Percentiles rank a stretch among this genome's conserved stretches.
phyloP scores from a whole-genome alignment of 2,329 filamentous ascomycete species.

The Fusarium nelsonii region DNA sequence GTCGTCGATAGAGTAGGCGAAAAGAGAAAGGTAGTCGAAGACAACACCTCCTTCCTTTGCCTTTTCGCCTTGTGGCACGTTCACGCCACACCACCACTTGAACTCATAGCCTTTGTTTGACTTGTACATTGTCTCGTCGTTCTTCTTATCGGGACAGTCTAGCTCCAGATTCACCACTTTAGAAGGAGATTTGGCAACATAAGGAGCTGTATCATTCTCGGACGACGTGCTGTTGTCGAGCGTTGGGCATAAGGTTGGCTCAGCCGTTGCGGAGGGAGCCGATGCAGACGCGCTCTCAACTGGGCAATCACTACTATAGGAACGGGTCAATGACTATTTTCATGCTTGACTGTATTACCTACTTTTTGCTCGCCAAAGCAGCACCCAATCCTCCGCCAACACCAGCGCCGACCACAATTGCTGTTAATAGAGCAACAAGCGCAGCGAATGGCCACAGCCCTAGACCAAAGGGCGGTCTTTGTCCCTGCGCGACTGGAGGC shows the following conservation, averaged over 20 bases:
- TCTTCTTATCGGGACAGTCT: slow-evolving; percentile 15
- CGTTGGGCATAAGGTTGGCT: slow-evolving; percentile 22
- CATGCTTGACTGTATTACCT: fast-evolving
- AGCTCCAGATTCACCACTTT: slow-evolving; percentile 10
- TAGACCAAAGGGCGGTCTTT: slow-evolving; percentile 30
- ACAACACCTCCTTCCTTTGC: slow-evolving; percentile 28
- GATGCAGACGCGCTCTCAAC: background rate
- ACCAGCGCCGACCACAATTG: slow-evolving; percentile 35
- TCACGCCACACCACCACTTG: slow-evolving; percentile 37
- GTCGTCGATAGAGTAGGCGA: slow-evolving; percentile 25
- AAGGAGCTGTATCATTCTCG: slow-evolving; percentile 24
- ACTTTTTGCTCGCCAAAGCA: slow-evolving; percentile 36
- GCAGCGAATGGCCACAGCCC: slow-evolving; percentile 36
- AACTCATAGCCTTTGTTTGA: slow-evolving; percentile 35
- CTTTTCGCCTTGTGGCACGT: background rate
- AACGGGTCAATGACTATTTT: background rate
- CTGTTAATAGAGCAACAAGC: slow-evolving; percentile 28
- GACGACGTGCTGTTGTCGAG: slow-evolving; percentile 17
- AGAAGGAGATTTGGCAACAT: slow-evolving; percentile 20
- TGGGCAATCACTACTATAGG: slow-evolving; percentile 14
- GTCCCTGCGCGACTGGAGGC: background rate
- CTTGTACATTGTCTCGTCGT: slow-evolving; percentile 25
- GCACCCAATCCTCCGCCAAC: slow-evolving; percentile 37
- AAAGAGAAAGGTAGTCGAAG: slow-evolving; percentile 7
- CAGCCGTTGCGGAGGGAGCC: slow-evolving; percentile 19